Base-by-base conservation (phyloP, 2,329 filamentous ascomycete species). In the Teratosphaeria destructans region DNA sequence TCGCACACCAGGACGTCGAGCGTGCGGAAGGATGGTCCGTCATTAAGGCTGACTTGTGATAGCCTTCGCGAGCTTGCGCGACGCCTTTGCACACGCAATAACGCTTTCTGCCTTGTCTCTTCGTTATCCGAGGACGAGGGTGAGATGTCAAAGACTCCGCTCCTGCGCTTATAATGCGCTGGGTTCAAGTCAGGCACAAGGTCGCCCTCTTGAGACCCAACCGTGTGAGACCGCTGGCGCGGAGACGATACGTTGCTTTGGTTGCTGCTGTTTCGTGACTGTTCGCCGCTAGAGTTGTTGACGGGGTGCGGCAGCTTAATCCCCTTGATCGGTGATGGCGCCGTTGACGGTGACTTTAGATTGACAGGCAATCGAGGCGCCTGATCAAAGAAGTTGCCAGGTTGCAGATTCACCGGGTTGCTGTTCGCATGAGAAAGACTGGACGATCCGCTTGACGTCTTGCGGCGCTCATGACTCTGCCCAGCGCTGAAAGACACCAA, bases 51-150 rank as follows among this genome's bases (percentile, higher is more conserved):
- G 68, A 97, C 92, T 68, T 95, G 91, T 0, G 94, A 99, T 70
- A 97, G 82, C 56, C 94, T 85, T 23, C 94, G 82, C n/a, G 93
- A 95, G 73, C 92, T 96, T 72, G 97, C 93, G n/a, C 94, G 85
- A 10, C 93, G 87, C 39, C 93, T 83, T 71, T 99, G 94, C 3
- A 99, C 93, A 57, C 95, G 89, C 52, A 99, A 81, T 11, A 97
- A 79, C 55, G 89, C 91, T 71, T 92, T 96, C 7, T 92, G 89
- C 68, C 95, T 90, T 53, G 93, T 89, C 56, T 95, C 91, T 75
- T 99, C 94, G 61, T 95, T 99, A 70, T 99, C 94, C 0, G 94
- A 99, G 0, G 93, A 97, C 0, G 94, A 97, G 3, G 94, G 94
- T 2, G 94, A 99, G 75, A 96, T 88, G 72, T 97, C 93, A 67